Conservation (phyloP, 176 grass and related monocot genomes). For the Oryza officinalis region DNA sequence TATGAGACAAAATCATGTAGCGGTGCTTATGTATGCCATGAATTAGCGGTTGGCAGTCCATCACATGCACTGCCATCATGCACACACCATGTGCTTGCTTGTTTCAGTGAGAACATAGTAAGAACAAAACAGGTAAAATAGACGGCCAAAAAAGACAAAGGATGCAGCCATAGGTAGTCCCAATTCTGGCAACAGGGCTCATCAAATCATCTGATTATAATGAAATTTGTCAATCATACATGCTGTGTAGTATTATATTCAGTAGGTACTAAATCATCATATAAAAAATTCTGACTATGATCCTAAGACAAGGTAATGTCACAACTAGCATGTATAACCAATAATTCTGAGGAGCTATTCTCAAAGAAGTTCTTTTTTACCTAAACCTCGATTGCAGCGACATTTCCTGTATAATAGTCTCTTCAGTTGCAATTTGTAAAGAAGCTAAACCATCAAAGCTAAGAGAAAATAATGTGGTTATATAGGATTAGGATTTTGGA, state of each 20-base stretch:
- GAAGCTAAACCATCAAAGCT: background rate
- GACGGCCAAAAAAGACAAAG: background rate
- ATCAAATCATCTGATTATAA: background rate
- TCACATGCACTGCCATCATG: background rate
- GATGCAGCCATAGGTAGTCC: background rate
- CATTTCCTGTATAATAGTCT: background rate
- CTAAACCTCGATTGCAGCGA: too few species aligned
- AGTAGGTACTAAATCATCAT: background rate
- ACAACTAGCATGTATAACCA: background rate
- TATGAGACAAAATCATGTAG: slow-evolving; percentile 17
- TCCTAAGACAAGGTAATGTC: background rate
- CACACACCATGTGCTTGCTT: slow-evolving; percentile 7
- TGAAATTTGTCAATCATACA: background rate
- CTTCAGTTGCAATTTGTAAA: background rate
- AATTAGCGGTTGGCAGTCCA: background rate
- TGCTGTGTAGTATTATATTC: background rate
- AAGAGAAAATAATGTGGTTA: background rate
- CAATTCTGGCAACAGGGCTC: background rate
- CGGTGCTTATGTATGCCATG: background rate
- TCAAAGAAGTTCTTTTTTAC: background rate
- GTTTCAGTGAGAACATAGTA: slow-evolving; percentile 13
- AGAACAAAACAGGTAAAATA: background rate
- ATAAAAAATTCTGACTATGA: background rate
- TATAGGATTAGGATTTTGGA: background rate
- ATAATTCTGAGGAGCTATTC: background rate